Base-by-base conservation (phyloP, 2,329 filamentous ascomycete genomes). In the Akanthomyces dipterigenus region DNA sequence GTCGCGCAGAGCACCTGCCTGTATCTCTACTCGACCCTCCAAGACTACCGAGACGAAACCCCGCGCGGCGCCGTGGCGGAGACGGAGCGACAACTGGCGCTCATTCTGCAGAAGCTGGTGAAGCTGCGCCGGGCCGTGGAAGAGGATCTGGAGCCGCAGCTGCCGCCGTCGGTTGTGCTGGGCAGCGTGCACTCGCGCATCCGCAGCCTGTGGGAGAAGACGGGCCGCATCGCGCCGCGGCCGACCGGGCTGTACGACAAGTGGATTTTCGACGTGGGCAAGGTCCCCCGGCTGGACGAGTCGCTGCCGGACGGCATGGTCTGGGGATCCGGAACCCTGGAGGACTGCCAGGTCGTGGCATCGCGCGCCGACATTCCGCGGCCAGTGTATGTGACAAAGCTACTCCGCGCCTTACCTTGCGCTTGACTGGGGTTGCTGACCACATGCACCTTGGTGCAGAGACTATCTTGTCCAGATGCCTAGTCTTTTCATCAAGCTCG, bases 1-100 rank as follows among this genome's bases (percentile, higher is more conserved):
- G 76, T 77, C 62, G 77, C 78, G 0, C 84, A 82, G 1, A 84
- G 87, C 71, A 88, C 86, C 0, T 79, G 87, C 64, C 71, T 82
- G 9, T 87, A 82, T 80, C 67, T 88, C 3, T 87, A 84, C 68
- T 75, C 74, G 3, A 77, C 78, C 0, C 67, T 80, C 16, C 78
- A 82, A 63, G 69, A 71, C 61, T 49, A 50, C 11, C 22, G 28
- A 22, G 24, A 43, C 22, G 57, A 42, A 5, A n/a, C 48, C 4
- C 36, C 36, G 22, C 22, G 24, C 14, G 18, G 11, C 31, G 40
- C 42, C 22, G 49, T 43, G 6, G 51, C 64, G 3, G 56, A 63
- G 18, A 61, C 62, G 36, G 60, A 62, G 16, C n/a, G 42, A 20
- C 51, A 61, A 18, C 31, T 61, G 20, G 40, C 22, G 42, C n/a